phyloP scores from a whole-genome alignment of 1,284 basidiomycete genomes.

The Heliocybe sulcata region DNA sequence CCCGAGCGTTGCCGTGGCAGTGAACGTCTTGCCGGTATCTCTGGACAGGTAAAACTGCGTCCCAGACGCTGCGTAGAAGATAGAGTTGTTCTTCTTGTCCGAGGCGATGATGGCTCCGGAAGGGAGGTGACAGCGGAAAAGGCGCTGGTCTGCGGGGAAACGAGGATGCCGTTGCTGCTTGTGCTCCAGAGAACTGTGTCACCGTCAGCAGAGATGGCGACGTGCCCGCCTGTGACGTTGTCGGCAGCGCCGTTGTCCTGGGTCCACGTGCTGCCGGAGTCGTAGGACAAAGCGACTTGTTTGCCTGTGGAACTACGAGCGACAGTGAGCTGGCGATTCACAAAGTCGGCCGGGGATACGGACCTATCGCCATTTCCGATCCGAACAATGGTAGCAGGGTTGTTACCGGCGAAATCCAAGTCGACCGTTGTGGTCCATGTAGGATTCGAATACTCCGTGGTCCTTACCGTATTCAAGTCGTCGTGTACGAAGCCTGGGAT shows the following conservation, averaged over 20 bases:
- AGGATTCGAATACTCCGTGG: slow-evolving; percentile 36
- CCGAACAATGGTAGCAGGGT: slow-evolving; percentile 45
- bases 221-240: slow-evolving; percentile 43
- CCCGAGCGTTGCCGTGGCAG: slow-evolving; percentile 30
- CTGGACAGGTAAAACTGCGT: slow-evolving; percentile 51
- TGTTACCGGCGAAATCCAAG: slow-evolving; percentile 53
- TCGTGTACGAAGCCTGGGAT: background rate
- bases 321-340: background rate
- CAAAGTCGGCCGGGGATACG: slow-evolving; percentile 2
- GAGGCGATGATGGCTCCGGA: slow-evolving; percentile 46
- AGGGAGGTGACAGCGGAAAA: slow-evolving; percentile 44
- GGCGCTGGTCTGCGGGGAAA: slow-evolving; percentile 41
- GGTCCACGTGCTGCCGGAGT: slow-evolving; percentile 47
- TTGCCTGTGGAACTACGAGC: slow-evolving; percentile 33
- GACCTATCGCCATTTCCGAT: slow-evolving; percentile 40
- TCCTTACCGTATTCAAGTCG: slow-evolving; percentile 25
- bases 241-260: slow-evolving; percentile 47
- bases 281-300: slow-evolving; percentile 48
- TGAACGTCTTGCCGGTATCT: slow-evolving; percentile 47
- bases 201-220: slow-evolving; percentile 50
- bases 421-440: slow-evolving; percentile 43
- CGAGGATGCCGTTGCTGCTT: slow-evolving; percentile 36
- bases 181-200: slow-evolving; percentile 54
- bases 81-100: slow-evolving; percentile 47
- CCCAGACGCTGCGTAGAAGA: slow-evolving; percentile 52